These are phyloP conservation scores for Suillus paluster DNA, from an alignment of 768 basidiomycete species.

Conservation along the genomic window DNA sequence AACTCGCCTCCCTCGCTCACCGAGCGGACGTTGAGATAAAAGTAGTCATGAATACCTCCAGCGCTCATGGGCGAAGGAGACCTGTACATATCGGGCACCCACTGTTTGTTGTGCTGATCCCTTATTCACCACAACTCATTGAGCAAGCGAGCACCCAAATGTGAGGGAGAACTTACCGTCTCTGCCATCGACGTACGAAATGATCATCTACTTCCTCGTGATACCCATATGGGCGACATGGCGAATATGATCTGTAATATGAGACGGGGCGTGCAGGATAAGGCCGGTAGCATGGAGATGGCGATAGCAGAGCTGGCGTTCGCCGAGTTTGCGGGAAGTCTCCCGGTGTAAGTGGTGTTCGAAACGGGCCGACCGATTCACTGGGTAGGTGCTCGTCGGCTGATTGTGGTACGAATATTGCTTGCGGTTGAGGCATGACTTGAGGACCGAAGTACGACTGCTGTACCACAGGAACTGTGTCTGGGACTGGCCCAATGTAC, in stretches of 20 bases:
- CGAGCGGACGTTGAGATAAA: conserved; percentile 5
- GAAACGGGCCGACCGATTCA: not conserved
- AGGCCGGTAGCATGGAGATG: not conserved
- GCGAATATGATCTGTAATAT: not conserved
- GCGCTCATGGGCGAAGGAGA: not conserved
- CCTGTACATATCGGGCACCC: not conserved
- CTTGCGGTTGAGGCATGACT: not conserved
- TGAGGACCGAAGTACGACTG: not conserved
- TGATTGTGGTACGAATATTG: not conserved
- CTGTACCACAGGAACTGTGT: not conserved
- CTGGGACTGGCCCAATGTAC: not conserved
- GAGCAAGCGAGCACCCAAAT: not conserved
- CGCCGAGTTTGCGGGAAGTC: too few relatives aligned
- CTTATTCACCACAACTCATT: not conserved
- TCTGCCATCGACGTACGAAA: conserved; percentile 5
- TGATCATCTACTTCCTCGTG: not conserved
- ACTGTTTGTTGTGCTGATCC: not conserved
- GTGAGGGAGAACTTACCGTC: not conserved
- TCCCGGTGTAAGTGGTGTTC: too few relatives aligned
- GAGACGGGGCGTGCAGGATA: too few relatives aligned
- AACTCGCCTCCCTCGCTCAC: not conserved
- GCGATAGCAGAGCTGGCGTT: not conserved
- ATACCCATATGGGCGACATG: not conserved
- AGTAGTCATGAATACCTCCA: not conserved
- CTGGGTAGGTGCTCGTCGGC: not conserved